Percentiles rank a stretch among this genome's conserved stretches.
Evolutionary conservation across 305 asterid species (phyloP).

Genomic region (Lippia alba): DNA sequence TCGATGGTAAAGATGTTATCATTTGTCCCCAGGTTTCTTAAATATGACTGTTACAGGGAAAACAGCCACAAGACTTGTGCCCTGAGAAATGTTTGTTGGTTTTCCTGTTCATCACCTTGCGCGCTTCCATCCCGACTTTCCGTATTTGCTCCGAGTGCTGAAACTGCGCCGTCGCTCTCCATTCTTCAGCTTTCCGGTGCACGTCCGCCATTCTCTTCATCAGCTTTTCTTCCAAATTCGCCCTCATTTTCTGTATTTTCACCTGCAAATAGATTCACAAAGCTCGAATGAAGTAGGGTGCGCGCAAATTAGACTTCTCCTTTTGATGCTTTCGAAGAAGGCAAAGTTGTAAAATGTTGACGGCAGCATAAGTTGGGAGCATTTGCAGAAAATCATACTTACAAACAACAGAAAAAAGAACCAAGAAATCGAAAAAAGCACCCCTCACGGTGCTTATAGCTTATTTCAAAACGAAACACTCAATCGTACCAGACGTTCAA

Average conservation of each 20-base stretch:
- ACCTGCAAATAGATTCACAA: conserved; percentile 49
- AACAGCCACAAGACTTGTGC: conserved; percentile 74
- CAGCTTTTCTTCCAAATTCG: conserved; percentile 84
- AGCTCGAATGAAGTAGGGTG: too few relatives aligned
- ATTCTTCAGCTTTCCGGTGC: conserved; percentile 90
- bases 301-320: too few relatives aligned
- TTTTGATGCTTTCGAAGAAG: too few relatives aligned
- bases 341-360: too few relatives aligned
- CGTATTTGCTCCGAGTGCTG: conserved; percentile 78
- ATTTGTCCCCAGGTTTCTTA: conserved; percentile 20
- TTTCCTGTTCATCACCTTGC: conserved; percentile 48
- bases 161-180: conserved; percentile 77
- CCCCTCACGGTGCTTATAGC: too few relatives aligned
- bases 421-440: too few relatives aligned
- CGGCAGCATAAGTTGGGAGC: too few relatives aligned
- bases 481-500: too few relatives aligned
- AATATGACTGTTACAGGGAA: conserved; percentile 68
- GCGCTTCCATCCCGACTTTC: conserved; percentile 55
- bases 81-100: conserved; percentile 49
- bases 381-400: too few relatives aligned
- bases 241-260: conserved; percentile 90
- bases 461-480: too few relatives aligned
- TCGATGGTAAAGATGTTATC: not conserved
- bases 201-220: conserved; percentile 92
- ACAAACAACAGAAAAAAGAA: too few relatives aligned